Base-by-base conservation (phyloP, 1,139 yeast genomes). In the Geotrichum bryndzae region DNA sequence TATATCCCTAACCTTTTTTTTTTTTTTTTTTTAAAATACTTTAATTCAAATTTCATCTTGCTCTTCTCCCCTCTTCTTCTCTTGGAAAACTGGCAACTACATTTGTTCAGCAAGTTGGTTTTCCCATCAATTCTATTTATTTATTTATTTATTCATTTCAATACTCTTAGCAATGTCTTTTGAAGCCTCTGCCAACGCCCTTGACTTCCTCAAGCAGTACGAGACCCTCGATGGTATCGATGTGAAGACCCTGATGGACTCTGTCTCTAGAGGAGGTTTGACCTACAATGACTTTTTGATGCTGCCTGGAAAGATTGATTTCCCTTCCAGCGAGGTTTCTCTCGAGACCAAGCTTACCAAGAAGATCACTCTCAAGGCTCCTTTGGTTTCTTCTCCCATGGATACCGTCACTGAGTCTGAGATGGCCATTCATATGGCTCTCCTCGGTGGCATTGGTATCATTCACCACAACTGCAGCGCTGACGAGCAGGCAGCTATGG, bases 401-500 rank as follows among this genome's bases (percentile, higher is more conserved):
- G 99, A 94, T 79, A 94, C 99, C 60, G 99, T 94, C 67, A 95
- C 99, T 64, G 99, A 94, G 81, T 81, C 91, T 66, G 88, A 86
- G 66, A 94, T 94, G 99, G 99, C 99, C 68, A 94, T 95, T 71
- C 87, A 91, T 79, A 92, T 94, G 97, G 98, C 99, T 69, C 84
- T 94, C 70, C 84, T 92, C 71, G 99, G 99, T 76, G 99, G 99
- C 78, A 91, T 94, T 77, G 99, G 99, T 84, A 90, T 95, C 73
- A 87, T 94, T 71, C 99, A 94, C 79, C 98, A 94, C 82, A 94
- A 94, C 83, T 92, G 97, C 80, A 77, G 96, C 64, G 83, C 96
- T 65, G 98, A 94, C 59, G 98, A 91, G 76, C 99, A 94, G 80
- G 99, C 99, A 65, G 97, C 86, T 69, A 94, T 94, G 99, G 99